phyloP scores from a whole-genome alignment of 2,329 filamentous ascomycete species.

The Colletotrichum plurivorum region DNA sequence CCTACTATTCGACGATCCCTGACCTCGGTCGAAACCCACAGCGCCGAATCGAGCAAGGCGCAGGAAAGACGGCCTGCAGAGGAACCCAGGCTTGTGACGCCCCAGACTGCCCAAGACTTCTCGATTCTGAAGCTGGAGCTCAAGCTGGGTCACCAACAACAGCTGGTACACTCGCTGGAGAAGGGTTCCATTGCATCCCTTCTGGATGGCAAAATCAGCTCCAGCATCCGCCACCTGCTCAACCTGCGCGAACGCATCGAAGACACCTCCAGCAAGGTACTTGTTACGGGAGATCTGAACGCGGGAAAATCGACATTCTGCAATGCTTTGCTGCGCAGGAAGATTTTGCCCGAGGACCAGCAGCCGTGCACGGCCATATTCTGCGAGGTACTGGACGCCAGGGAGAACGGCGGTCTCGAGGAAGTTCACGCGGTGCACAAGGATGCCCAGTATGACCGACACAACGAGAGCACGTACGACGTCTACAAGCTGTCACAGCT shows the following conservation, averaged over 20 bases:
- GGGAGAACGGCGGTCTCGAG: constrained; percentile 91
- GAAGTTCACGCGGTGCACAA: constrained; percentile 97
- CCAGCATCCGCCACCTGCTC: constrained; percentile 91
- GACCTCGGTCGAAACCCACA: constrained; percentile 72
- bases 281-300: constrained; percentile 96
- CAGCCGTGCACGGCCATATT: constrained; percentile 99
- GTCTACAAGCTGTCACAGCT: constrained; percentile 84
- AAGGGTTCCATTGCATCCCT: constrained; percentile 92
- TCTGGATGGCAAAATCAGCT: constrained; percentile 92
- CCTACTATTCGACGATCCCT: constrained; percentile 75
- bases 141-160: constrained; percentile 91
- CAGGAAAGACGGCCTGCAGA: constrained; percentile 72
- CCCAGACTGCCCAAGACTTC: constrained; percentile 95
- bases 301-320: constrained; percentile 99
- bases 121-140: constrained; percentile 95
- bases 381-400: constrained; percentile 93
- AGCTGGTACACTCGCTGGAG: constrained; percentile 94
- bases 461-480: constrained; percentile 95
- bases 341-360: constrained; percentile 95
- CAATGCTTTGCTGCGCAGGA: constrained; percentile 93
- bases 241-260: constrained; percentile 93
- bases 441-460: constrained; percentile 82
- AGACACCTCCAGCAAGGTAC: constrained; percentile 95
- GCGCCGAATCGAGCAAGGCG: constrained; percentile 81
- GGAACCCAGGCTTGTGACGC: constrained; percentile 89